These are phyloP conservation scores for Pyricularia pennisetigena DNA, from an alignment of 2,329 filamentous ascomycete species.

Conservation along the genomic window DNA sequence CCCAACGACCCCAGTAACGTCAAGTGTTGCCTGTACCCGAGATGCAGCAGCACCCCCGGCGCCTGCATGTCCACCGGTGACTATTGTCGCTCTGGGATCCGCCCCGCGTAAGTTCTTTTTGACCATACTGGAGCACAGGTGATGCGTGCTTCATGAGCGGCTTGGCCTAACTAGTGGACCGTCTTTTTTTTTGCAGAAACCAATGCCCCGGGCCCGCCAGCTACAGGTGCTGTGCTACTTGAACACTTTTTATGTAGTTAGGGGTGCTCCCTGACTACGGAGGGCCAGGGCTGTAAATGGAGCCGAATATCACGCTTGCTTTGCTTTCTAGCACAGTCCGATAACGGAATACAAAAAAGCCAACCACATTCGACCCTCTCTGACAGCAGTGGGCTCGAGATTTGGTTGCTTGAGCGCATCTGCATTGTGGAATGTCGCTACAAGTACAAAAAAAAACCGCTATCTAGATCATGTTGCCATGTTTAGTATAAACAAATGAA, in stretches of 20 bases:
- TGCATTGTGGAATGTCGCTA: background rate
- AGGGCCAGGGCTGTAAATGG: background rate
- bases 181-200: background rate
- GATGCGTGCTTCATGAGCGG: background rate
- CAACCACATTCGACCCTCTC: background rate
- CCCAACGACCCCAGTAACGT: background rate
- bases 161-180: background rate
- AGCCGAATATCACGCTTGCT: background rate
- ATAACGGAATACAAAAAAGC: background rate
- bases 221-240: background rate
- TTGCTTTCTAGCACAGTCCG: background rate
- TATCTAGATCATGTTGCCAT: background rate
- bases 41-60: background rate
- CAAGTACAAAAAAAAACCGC: background rate
- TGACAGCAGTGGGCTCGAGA: background rate
- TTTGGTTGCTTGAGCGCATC: background rate
- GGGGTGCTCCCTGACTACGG: background rate
- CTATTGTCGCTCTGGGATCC: background rate
- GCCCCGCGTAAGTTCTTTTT: background rate
- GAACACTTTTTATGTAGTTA: background rate
- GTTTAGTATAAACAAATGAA: background rate
- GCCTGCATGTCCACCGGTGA: background rate
- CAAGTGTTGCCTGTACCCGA: background rate
- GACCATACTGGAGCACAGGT: background rate
- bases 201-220: background rate